Percentiles rank a stretch among this genome's conserved stretches.
Evolutionary conservation across 1,284 basidiomycete species (phyloP).

Genomic region (Malassezia pachydermatis): DNA sequence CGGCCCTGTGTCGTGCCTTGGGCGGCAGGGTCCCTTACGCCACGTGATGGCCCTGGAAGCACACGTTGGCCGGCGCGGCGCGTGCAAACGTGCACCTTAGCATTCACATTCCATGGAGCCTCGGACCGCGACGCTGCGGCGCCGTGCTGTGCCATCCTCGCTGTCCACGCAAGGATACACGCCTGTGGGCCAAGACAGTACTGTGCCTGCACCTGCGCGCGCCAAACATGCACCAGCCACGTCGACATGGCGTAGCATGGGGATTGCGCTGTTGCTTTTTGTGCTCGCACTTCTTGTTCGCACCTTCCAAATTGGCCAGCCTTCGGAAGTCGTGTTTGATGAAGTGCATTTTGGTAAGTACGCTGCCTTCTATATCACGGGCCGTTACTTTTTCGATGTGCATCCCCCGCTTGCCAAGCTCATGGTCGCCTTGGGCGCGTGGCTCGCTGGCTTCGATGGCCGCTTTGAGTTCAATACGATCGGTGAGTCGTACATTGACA

Average conservation of each 20-base stretch:
- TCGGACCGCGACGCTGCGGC: not conserved
- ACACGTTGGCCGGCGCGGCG: too few relatives aligned
- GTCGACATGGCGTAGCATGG: not conserved
- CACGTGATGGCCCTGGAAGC: too few relatives aligned
- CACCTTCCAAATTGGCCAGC: conserved; percentile 30
- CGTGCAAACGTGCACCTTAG: not conserved
- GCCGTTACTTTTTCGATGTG: conserved; percentile 98
- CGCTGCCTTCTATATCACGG: conserved; percentile 50
- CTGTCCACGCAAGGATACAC: not conserved
- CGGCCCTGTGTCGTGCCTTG: too few relatives aligned
- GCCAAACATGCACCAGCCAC: not conserved
- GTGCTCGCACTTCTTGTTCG: conserved; percentile 25
- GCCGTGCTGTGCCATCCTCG: not conserved
- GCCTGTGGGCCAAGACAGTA: not conserved
- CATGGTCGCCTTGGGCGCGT: conserved; percentile 67
- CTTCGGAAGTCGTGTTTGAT: conserved; percentile 45
- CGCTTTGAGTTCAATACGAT: conserved; percentile 88
- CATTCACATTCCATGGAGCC: not conserved
- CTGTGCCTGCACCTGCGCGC: not conserved
- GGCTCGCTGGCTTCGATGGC: conserved; percentile 93
- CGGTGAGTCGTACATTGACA: conserved; percentile 76
- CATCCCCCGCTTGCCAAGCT: conserved; percentile 65
- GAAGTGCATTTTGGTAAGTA: conserved; percentile 49
- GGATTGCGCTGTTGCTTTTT: conserved; percentile 22
- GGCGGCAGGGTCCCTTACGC: too few relatives aligned